phyloP scores from a whole-genome alignment of 1,139 yeast species.

The Pneumocystis carinii region DNA sequence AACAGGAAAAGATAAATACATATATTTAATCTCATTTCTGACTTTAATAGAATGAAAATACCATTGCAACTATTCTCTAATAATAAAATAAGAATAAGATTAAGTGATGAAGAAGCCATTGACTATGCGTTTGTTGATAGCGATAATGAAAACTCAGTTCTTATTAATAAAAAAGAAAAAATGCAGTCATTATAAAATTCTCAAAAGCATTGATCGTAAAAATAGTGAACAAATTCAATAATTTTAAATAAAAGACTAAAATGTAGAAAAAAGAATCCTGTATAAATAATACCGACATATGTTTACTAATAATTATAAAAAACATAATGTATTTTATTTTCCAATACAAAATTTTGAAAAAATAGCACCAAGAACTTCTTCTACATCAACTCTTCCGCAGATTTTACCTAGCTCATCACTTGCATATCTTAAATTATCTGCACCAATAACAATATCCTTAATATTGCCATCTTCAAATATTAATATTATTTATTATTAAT shows the following conservation, averaged over 20 bases:
- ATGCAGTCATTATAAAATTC: neutral
- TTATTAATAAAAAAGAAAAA: neutral
- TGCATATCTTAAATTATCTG: slow-evolving; percentile 60
- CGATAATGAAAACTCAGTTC: neutral
- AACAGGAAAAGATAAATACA: neutral
- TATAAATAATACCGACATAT: neutral
- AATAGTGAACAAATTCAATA: neutral
- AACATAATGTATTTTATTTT: slow-evolving; percentile 31
- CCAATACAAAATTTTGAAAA: slow-evolving; percentile 91
- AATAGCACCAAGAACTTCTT: slow-evolving; percentile 80
- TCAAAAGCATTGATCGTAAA: neutral
- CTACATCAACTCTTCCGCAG: slow-evolving; percentile 81
- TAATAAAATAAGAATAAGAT: neutral
- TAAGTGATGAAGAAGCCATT: neutral
- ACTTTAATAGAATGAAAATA: neutral
- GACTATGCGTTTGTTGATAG: neutral
- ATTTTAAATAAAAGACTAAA: neutral
- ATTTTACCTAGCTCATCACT: slow-evolving; percentile 82
- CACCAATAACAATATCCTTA: slow-evolving; percentile 60
- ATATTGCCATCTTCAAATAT: slow-evolving; percentile 33
- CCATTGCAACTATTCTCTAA: neutral
- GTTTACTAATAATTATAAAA: neutral
- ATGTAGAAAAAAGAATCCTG: neutral
- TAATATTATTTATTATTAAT: neutral
- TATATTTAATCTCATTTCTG: neutral